A percentile compares a stretch with the other conserved stretches of the same genome.
These are phyloP conservation scores for Bassia scoparia DNA, from an alignment of 148 eudicot genomes.

Conservation along the genomic window DNA sequence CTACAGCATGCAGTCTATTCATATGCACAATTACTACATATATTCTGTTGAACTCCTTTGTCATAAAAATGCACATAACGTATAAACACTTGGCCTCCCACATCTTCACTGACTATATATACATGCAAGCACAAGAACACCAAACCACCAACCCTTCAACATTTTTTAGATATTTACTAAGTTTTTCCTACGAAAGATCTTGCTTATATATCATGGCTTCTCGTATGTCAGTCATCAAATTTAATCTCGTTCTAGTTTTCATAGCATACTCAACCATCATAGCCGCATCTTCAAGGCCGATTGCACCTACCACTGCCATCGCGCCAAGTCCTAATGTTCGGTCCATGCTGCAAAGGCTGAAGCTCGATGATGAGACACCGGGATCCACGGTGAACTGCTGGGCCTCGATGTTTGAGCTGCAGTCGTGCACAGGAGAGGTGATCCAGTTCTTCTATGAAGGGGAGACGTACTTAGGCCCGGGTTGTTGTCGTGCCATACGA, in stretches of 20 bases:
- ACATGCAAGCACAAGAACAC: too few relatives aligned
- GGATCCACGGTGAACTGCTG: conserved; percentile 32
- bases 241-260: background rate
- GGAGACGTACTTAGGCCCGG: conserved; percentile 45
- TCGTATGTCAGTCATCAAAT: background rate
- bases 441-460: conserved; percentile 63
- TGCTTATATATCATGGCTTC: conserved; percentile 3
- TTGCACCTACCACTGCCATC: background rate
- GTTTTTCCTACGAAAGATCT: too few relatives aligned
- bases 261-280: conserved; percentile 1
- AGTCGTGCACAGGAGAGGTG: conserved; percentile 54
- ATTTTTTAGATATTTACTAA: too few relatives aligned
- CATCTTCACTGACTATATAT: too few relatives aligned
- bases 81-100: too few relatives aligned
- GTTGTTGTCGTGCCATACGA: conserved; percentile 53
- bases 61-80: too few relatives aligned
- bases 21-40: too few relatives aligned
- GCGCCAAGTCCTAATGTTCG: background rate
- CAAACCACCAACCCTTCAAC: too few relatives aligned
- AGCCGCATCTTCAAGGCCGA: background rate
- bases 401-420: conserved; percentile 51
- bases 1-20: too few relatives aligned
- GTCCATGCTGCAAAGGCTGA: conserved; percentile 11
- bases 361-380: background rate
- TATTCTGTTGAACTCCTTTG: too few relatives aligned